These are phyloP conservation scores for Pseudogymnoascus sp. DNA, from an alignment of 2,329 filamentous ascomycete species.

Conservation along the genomic window DNA sequence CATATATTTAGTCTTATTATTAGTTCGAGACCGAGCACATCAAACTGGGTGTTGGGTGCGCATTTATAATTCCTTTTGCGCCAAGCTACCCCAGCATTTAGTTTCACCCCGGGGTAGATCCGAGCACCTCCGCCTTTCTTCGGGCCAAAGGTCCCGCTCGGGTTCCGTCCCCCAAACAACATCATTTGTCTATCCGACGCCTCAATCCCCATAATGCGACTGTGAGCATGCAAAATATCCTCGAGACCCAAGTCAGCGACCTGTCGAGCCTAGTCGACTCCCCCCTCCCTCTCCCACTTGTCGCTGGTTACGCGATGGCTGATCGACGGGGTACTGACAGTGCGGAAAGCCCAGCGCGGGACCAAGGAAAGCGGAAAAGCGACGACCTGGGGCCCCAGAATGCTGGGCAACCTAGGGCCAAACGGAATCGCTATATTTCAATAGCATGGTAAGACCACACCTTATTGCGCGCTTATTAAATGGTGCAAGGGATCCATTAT, in stretches of 20 bases:
- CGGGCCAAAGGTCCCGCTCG: background rate
- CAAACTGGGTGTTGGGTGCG: background rate
- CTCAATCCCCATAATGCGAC: conserved; percentile 3
- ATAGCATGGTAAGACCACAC: conserved; percentile 28
- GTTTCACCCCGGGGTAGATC: background rate
- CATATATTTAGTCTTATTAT: background rate
- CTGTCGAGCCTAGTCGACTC: conserved; percentile 27
- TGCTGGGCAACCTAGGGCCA: conserved; percentile 26
- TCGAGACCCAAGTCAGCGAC: conserved; percentile 28
- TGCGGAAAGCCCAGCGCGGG: conserved; percentile 26
- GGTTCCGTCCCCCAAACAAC: background rate
- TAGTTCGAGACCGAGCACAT: background rate
- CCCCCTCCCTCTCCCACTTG: conserved; percentile 19
- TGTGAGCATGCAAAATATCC: conserved; percentile 29
- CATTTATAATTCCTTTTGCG: background rate
- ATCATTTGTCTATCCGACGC: conserved; percentile 3
- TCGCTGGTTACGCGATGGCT: conserved; percentile 21
- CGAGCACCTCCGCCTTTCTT: background rate
- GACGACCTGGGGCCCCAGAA: conserved; percentile 16
- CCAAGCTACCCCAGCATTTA: conserved; percentile 4
- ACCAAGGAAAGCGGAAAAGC: conserved; percentile 26
- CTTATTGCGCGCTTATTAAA: background rate
- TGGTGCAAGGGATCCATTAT: background rate
- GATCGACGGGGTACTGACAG: conserved; percentile 20
- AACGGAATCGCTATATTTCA: conserved; percentile 31